Percentiles rank a stretch among this genome's conserved stretches.
phyloP scores from a whole-genome alignment of 495 filamentous ascomycete species.

The Talaromyces ruber region DNA sequence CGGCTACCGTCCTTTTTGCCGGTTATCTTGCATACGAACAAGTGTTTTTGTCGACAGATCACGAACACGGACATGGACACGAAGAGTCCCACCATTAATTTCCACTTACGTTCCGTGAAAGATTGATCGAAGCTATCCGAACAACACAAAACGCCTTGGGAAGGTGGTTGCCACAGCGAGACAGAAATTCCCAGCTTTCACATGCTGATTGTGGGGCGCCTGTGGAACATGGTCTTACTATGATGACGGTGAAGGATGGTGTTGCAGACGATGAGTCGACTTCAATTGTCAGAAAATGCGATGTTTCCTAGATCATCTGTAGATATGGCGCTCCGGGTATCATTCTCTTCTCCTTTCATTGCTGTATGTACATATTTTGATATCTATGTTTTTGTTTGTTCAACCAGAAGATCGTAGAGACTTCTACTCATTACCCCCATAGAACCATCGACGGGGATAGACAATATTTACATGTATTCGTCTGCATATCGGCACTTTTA shows the following conservation, averaged over 20 bases:
- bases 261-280: not conserved
- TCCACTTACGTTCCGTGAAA: not conserved
- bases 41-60: conserved; percentile 72
- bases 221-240: not conserved
- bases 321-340: conserved; percentile 5
- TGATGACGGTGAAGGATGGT: not conserved
- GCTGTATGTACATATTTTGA: conserved; percentile 7
- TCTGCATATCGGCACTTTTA: not conserved
- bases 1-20: conserved; percentile 82
- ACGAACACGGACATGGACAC: conserved; percentile 36
- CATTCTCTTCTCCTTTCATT: conserved; percentile 2
- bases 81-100: conserved; percentile 38
- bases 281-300: not conserved
- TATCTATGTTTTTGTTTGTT: not conserved
- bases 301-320: conserved; percentile 6
- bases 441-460: not conserved
- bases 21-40: conserved; percentile 84
- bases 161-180: no score
- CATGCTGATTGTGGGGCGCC: no score
- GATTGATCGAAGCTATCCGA: not conserved
- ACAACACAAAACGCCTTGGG: no score
- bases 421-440: not conserved
- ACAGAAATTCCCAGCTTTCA: no score
- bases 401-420: not conserved
- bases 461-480: not conserved